Percentiles rank a stretch among this genome's conserved stretches.
phyloP scores from a whole-genome alignment of 352 stramenopile genomes.

The Phytophthora palmivora region DNA sequence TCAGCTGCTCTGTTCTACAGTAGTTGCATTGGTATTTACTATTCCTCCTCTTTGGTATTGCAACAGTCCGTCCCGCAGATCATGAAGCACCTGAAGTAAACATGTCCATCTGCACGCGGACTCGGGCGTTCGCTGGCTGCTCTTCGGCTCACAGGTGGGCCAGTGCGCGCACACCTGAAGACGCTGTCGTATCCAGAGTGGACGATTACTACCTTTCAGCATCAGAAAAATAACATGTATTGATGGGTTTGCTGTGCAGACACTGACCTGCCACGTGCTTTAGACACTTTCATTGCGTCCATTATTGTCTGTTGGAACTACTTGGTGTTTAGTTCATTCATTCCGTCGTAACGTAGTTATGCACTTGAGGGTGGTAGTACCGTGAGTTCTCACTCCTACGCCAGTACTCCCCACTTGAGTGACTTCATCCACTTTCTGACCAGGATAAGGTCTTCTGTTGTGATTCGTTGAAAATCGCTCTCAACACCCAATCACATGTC shows the following conservation, averaged over 20 bases:
- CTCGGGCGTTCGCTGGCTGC: constrained; percentile 1
- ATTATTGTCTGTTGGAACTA: no score
- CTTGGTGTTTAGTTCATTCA: no score
- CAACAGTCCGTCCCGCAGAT: constrained; percentile 91
- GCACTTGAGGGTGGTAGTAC: no score
- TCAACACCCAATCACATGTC: constrained; percentile 37
- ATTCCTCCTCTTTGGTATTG: not conserved
- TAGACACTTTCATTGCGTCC: constrained; percentile 16
- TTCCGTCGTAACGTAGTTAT: not conserved
- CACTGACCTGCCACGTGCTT: constrained; percentile 24
- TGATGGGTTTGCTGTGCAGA: constrained; percentile 41
- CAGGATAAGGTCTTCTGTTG: not conserved
- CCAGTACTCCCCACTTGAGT: constrained; percentile 13
- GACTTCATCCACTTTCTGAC: not conserved
- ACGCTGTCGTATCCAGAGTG: no score
- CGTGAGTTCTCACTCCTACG: no score
- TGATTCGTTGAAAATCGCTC: constrained; percentile 33
- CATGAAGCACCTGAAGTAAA: constrained; percentile 95
- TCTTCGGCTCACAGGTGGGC: constrained; percentile 1
- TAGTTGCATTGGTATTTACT: not conserved
- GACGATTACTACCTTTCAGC: constrained; percentile 23
- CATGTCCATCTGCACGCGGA: constrained; percentile 23
- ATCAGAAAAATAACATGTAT: constrained; percentile 40
- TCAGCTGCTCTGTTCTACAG: no score
- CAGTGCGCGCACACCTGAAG: constrained; percentile 11